These are phyloP conservation scores for Globisporangium abappressorium DNA, from an alignment of 352 stramenopile species.

Conservation along the genomic window DNA sequence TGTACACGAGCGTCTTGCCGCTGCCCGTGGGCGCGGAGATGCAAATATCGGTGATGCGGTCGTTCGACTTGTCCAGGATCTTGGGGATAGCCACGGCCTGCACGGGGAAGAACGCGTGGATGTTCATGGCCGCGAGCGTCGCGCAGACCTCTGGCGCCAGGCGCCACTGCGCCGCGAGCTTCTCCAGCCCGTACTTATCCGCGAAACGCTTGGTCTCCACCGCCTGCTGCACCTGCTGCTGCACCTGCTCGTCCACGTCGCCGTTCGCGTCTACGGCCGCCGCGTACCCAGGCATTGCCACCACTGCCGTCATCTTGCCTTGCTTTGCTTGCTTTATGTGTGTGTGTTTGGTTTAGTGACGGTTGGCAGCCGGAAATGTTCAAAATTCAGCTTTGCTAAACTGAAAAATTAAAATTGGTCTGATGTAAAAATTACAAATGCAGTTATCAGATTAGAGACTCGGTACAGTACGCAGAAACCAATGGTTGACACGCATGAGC, in stretches of 20 bases:
- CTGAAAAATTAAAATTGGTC: background rate
- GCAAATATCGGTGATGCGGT: slow-evolving; percentile 92
- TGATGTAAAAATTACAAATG: background rate
- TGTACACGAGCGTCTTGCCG: slow-evolving; percentile 97
- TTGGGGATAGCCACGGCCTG: slow-evolving; percentile 93
- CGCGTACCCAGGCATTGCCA: slow-evolving; percentile 1
- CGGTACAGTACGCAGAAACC: background rate
- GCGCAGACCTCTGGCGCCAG: slow-evolving; percentile 40
- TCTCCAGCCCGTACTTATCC: slow-evolving; percentile 62
- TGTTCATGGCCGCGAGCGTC: slow-evolving; percentile 43
- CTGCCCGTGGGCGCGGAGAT: slow-evolving; percentile 96
- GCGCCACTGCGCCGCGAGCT: slow-evolving; percentile 53
- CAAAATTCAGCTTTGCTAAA: background rate
- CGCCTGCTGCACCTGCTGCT: slow-evolving; percentile 19
- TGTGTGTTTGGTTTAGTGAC: background rate
- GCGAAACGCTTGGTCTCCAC: slow-evolving; percentile 38
- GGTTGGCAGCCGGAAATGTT: background rate
- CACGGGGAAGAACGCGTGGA: slow-evolving; percentile 93
- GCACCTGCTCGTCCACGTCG: slow-evolving; percentile 11
- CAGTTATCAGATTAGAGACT: background rate
- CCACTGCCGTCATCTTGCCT: background rate
- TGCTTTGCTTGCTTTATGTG: background rate
- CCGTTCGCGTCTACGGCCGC: slow-evolving; percentile 8
- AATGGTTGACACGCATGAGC: slow-evolving; percentile 16
- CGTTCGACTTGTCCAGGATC: slow-evolving; percentile 81